phyloP scores from a whole-genome alignment of 2,329 filamentous ascomycete genomes.

The Xylaria sp. region DNA sequence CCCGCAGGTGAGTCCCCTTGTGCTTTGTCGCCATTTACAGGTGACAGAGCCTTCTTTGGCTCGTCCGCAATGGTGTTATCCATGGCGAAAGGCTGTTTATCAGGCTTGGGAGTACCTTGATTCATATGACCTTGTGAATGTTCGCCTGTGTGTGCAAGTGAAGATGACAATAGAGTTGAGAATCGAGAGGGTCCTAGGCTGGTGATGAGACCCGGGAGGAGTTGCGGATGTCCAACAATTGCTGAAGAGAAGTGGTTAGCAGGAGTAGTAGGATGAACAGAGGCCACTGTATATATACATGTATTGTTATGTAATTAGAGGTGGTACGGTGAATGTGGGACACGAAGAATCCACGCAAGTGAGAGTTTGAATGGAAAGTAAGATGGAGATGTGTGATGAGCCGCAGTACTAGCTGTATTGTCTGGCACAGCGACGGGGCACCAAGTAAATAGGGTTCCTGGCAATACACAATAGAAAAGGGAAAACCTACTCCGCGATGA shows the following conservation, averaged over 20 bases:
- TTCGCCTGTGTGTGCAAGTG: background rate
- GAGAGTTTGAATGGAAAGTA: background rate
- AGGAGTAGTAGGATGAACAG: background rate
- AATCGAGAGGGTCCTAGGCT: background rate
- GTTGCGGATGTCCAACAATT: background rate
- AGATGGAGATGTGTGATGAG: background rate
- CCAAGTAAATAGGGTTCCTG: background rate
- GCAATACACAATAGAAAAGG: background rate
- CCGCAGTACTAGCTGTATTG: background rate
- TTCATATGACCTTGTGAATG: constrained; percentile 1
- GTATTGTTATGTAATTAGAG: background rate
- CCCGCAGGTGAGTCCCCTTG: constrained; percentile 21
- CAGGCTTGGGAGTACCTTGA: background rate
- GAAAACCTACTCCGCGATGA: background rate
- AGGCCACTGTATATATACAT: background rate
- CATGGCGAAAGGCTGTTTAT: constrained; percentile 22
- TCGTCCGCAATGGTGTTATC: constrained; percentile 31
- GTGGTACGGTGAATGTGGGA: background rate
- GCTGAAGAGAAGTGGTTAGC: constrained; percentile 10
- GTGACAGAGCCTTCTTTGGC: constrained; percentile 26
- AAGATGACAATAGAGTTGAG: background rate
- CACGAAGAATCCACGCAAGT: background rate
- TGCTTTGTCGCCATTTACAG: constrained; percentile 31
- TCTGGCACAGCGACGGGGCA: background rate
- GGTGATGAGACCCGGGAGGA: background rate